A percentile compares a stretch with the other conserved stretches of the same genome.
These are phyloP conservation scores for Marasmius tenuissimus DNA, from an alignment of 1,284 basidiomycete genomes.

Conservation along the genomic window DNA sequence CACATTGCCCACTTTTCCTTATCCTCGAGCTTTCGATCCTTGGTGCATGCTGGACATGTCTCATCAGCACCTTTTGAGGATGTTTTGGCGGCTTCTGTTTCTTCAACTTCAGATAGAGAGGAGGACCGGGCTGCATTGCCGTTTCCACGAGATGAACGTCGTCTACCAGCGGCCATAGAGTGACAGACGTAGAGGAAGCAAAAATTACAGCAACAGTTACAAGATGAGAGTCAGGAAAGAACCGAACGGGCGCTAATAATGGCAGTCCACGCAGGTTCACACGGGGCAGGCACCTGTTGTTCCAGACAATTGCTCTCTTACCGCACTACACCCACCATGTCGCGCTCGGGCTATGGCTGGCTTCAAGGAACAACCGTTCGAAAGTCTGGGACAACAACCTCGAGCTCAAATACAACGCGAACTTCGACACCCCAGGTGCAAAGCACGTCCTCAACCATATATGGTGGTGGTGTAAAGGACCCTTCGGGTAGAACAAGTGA, in stretches of 20 bases:
- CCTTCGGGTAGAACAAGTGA: slow-evolving; percentile 75
- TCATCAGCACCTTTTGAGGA: slow-evolving; percentile 29
- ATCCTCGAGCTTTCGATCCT: slow-evolving; percentile 30
- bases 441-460: slow-evolving; percentile 68
- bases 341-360: slow-evolving; percentile 44
- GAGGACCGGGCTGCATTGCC: not conserved
- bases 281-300: too few species aligned
- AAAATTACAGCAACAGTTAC: too few species aligned
- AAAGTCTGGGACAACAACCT: slow-evolving; percentile 53
- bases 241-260: too few species aligned
- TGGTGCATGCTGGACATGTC: slow-evolving; percentile 43
- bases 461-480: slow-evolving; percentile 81
- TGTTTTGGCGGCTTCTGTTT: not conserved
- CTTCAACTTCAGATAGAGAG: not conserved
- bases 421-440: slow-evolving; percentile 69
- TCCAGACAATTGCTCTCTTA: too few species aligned
- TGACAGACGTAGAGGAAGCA: too few species aligned
- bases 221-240: too few species aligned
- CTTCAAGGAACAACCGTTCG: slow-evolving; percentile 71
- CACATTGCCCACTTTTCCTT: slow-evolving; percentile 76
- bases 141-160: slow-evolving; percentile 24
- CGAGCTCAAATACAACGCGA: slow-evolving; percentile 46
- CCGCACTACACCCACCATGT: not conserved
- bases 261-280: too few species aligned
- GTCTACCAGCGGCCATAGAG: slow-evolving; percentile 16